phyloP scores from a whole-genome alignment of 768 basidiomycete species.

The Macrolepiota albuminosa region DNA sequence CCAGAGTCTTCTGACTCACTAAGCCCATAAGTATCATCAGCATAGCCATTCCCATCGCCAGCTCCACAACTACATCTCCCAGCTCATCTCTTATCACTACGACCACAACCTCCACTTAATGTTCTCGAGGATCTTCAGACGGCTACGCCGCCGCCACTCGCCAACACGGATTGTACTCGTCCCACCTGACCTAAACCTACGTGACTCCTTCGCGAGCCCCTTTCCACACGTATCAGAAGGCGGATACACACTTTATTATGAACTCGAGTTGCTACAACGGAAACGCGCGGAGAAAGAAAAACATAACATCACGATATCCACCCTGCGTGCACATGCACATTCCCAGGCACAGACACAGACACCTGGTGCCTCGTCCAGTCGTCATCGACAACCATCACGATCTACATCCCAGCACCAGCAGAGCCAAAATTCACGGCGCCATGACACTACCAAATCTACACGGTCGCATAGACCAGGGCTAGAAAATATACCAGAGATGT shows the following conservation, averaged over 20 bases:
- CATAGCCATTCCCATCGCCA: conserved; percentile 2
- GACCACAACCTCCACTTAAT: conserved; percentile 6
- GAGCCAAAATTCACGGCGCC: not conserved
- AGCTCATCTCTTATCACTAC: not conserved
- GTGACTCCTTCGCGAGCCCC: conserved; percentile 30
- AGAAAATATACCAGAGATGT: not conserved
- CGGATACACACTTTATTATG: conserved; percentile 39
- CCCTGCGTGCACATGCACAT: conserved; percentile 3
- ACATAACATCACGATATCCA: not conserved
- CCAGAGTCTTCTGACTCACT: conserved; percentile 16
- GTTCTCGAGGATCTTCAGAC: conserved; percentile 27
- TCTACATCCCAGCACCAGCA: conserved; percentile 10
- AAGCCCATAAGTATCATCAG: not conserved
- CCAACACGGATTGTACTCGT: conserved; percentile 10
- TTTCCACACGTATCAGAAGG: conserved; percentile 36
- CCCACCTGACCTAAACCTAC: conserved; percentile 32
- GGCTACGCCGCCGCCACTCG: conserved; percentile 16
- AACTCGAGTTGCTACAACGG: conserved; percentile 15
- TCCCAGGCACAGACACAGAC: conserved; percentile 11
- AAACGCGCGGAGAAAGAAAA: conserved; percentile 10
- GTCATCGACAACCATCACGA: conserved; percentile 19
- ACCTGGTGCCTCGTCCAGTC: conserved; percentile 14
- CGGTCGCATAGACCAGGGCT: not conserved
- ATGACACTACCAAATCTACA: conserved; percentile 2
- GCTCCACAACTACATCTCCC: not conserved